Conservation (phyloP, 495 filamentous ascomycete genomes). For the Articulospora tetracladia region DNA sequence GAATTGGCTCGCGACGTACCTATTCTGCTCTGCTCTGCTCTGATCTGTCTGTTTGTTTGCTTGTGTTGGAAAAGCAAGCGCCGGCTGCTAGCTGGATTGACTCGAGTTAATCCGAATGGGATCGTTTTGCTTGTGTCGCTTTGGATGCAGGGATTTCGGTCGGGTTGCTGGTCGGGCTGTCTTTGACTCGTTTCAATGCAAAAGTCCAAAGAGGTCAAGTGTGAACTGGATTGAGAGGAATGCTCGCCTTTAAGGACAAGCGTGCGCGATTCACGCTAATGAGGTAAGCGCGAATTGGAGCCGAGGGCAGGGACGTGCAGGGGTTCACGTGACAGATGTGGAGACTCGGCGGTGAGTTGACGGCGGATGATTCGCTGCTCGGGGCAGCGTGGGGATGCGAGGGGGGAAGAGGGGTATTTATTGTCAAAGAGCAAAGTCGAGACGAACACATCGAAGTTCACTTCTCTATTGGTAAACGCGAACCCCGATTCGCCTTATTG, state of each 20-base stretch:
- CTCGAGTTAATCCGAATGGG: neutral
- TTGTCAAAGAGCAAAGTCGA: neutral
- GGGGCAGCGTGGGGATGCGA: neutral
- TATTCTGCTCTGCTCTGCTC: too few species aligned
- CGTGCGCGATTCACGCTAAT: neutral
- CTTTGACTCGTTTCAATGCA: neutral
- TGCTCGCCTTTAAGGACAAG: neutral
- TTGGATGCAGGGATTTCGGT: neutral
- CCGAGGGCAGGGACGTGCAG: neutral
- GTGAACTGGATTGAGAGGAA: neutral
- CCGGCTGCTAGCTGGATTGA: neutral
- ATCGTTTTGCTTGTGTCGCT: neutral
- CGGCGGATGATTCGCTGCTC: neutral
- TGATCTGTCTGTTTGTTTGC: neutral
- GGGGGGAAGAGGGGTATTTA: neutral
- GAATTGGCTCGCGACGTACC: neutral
- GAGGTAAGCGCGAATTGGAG: neutral
- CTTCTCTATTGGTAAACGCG: too few species aligned
- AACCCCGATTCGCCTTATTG: too few species aligned
- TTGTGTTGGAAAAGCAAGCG: neutral
- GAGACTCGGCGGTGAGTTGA: neutral
- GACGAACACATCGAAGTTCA: neutral
- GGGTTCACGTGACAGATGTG: neutral
- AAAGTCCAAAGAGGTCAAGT: slow-evolving; percentile 8
- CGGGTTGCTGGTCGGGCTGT: neutral